Percentiles rank a stretch among this genome's conserved stretches.
These are phyloP conservation scores for Lachancea sp. DNA, from an alignment of 805 yeast species.

Conservation along the genomic window DNA sequence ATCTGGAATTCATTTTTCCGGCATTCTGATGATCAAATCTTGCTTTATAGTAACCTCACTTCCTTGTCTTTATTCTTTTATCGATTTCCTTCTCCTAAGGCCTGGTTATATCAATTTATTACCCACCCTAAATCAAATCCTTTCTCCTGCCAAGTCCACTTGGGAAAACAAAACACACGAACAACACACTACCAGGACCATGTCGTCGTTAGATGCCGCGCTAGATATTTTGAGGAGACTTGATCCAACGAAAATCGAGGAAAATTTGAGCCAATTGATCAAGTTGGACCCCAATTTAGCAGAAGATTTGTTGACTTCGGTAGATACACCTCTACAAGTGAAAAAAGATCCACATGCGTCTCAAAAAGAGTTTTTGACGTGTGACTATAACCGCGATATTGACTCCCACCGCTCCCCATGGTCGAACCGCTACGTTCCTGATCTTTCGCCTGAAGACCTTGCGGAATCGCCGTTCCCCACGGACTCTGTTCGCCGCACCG, in stretches of 20 bases:
- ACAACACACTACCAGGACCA: not conserved
- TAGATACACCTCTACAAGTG: conserved; percentile 68
- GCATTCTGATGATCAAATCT: no score
- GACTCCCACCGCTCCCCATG: conserved; percentile 91
- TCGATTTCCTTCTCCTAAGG: no score
- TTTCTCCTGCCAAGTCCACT: not conserved
- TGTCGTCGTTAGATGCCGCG: conserved; percentile 55
- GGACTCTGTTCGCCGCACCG: conserved; percentile 59
- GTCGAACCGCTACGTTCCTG: conserved; percentile 57
- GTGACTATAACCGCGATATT: conserved; percentile 94
- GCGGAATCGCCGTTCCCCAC: conserved; percentile 76
- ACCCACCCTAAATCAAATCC: not conserved
- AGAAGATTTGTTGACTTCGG: conserved; percentile 78
- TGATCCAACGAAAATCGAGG: conserved; percentile 55
- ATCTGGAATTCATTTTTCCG: no score
- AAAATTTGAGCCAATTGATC: conserved; percentile 40
- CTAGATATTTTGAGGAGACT: conserved; percentile 70
- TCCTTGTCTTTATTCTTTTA: no score
- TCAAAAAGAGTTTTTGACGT: conserved; percentile 61
- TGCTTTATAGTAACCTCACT: no score
- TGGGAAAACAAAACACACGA: not conserved
- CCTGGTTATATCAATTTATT: no score
- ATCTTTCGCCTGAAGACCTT: conserved; percentile 39
- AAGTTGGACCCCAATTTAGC: conserved; percentile 60
- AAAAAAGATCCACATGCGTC: conserved; percentile 33